Evolutionary conservation across 2,329 filamentous ascomycete genomes (phyloP).

Genomic region (Canariomyces notabilis): DNA sequence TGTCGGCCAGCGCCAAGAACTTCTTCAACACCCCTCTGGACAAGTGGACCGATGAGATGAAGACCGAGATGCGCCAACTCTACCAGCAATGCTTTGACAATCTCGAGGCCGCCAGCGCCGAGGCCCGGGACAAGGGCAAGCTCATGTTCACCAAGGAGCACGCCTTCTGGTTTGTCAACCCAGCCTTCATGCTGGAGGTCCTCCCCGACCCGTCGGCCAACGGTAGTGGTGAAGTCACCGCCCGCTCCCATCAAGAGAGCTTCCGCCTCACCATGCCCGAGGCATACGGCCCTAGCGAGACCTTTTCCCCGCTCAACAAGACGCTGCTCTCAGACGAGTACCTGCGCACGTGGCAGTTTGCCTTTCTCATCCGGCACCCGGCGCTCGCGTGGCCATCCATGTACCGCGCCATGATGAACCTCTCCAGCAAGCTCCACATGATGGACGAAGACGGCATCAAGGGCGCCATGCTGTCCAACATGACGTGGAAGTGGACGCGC

Average conservation of each 20-base stretch:
- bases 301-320: conserved; percentile 1
- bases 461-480: not conserved
- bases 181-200: not conserved
- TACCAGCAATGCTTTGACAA: conserved; percentile 28
- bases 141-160: conserved; percentile 35
- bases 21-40: conserved; percentile 20
- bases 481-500: not conserved
- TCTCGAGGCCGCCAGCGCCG: conserved; percentile 24
- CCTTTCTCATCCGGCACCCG: conserved; percentile 13
- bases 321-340: conserved; percentile 10
- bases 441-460: not conserved
- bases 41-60: conserved; percentile 29
- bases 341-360: conserved; percentile 4
- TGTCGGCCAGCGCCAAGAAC: conserved; percentile 5
- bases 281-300: not conserved
- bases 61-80: conserved; percentile 17
- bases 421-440: not conserved
- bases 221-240: not conserved
- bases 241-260: not conserved
- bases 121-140: conserved; percentile 26
- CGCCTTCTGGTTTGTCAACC: conserved; percentile 25
- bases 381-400: conserved; percentile 10
- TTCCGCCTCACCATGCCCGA: not conserved
- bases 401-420: conserved; percentile 3
- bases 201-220: not conserved